phyloP scores from a whole-genome alignment of 108 stramenopile species.

The Skeletonema tropicum region DNA sequence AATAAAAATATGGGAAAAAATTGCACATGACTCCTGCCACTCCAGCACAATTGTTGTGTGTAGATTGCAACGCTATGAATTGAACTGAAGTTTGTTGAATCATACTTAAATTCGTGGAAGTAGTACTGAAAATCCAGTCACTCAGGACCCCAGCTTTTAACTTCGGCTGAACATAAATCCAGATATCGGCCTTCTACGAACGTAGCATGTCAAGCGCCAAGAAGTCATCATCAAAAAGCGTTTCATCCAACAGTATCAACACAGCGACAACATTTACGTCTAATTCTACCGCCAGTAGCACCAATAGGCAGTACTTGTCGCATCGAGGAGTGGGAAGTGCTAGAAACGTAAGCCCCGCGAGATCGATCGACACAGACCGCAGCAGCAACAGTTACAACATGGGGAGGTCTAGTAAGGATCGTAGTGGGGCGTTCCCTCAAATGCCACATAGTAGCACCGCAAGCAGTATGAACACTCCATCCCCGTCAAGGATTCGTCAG shows the following conservation, averaged over 20 bases:
- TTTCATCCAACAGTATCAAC: conserved; percentile 4
- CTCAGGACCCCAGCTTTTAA: neutral
- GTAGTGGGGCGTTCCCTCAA: conserved; percentile 32
- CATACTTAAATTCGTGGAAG: neutral
- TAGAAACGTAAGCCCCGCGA: neutral
- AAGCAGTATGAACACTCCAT: neutral
- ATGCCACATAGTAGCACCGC: neutral
- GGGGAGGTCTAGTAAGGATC: conserved; percentile 11
- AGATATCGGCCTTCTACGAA: neutral
- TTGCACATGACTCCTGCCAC: neutral
- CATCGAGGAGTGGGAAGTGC: neutral
- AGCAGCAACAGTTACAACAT: neutral
- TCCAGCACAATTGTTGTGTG: neutral
- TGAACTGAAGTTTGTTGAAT: neutral
- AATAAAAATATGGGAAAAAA: no score
- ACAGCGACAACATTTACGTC: neutral
- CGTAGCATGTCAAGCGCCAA: neutral
- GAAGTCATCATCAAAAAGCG: conserved; percentile 8
- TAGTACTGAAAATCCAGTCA: neutral
- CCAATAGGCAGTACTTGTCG: neutral
- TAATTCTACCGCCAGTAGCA: neutral
- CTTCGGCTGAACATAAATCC: neutral
- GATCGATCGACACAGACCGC: neutral
- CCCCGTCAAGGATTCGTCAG: neutral
- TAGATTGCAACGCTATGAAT: neutral